These are phyloP conservation scores for Trichosporon faecale DNA, from an alignment of 1,284 basidiomycete genomes.

Conservation along the genomic window DNA sequence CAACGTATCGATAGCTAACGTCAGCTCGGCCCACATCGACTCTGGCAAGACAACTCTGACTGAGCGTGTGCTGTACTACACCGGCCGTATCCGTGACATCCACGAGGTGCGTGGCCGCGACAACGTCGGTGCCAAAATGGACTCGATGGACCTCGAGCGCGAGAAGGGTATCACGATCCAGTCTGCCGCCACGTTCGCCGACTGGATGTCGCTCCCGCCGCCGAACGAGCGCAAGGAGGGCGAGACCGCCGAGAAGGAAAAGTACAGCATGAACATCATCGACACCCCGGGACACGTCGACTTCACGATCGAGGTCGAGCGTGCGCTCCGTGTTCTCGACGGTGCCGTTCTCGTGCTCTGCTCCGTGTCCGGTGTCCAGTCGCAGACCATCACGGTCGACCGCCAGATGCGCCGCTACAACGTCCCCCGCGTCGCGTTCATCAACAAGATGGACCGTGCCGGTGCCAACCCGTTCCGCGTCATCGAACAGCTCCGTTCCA, in stretches of 20 bases:
- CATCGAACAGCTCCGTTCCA: conserved; percentile 84
- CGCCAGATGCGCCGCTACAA: conserved; percentile 96
- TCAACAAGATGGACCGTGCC: conserved; percentile 99
- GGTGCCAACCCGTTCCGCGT: conserved; percentile 97
- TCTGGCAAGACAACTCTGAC: conserved; percentile 98
- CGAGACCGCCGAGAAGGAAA: conserved; percentile 62
- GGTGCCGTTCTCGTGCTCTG: conserved; percentile 96
- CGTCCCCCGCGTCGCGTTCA: conserved; percentile 92
- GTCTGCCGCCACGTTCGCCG: conserved; percentile 95
- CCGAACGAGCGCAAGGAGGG: conserved; percentile 52
- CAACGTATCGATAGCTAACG: background rate
- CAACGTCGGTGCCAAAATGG: conserved; percentile 98
- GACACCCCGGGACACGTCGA: conserved; percentile 99
- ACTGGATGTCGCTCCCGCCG: conserved; percentile 71
- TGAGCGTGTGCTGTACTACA: conserved; percentile 93
- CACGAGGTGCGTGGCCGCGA: conserved; percentile 97
- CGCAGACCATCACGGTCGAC: conserved; percentile 98
- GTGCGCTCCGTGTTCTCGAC: conserved; percentile 92
- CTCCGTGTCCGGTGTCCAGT: conserved; percentile 95
- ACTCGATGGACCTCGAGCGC: conserved; percentile 97
- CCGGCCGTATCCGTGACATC: conserved; percentile 91
- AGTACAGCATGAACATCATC: conserved; percentile 96
- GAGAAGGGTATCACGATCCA: conserved; percentile 99
- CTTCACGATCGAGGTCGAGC: conserved; percentile 98
- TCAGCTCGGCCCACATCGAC: conserved; percentile 82